These are phyloP conservation scores for Dryadomyces quercivorus DNA, from an alignment of 2,329 filamentous ascomycete species.

Conservation along the genomic window DNA sequence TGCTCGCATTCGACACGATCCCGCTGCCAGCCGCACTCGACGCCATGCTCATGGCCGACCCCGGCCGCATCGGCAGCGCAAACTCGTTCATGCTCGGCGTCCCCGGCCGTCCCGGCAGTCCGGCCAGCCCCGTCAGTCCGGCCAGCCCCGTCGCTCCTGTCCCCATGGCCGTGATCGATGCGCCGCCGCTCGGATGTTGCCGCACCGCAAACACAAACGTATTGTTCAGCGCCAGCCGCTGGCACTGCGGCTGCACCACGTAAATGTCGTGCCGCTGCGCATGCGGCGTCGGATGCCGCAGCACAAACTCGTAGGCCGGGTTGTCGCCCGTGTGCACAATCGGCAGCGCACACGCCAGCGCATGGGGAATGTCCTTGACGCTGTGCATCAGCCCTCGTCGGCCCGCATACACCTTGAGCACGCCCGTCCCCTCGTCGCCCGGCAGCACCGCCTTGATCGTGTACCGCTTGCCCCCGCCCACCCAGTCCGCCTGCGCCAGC, in stretches of 20 bases:
- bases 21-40: constrained; percentile 36
- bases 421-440: constrained; percentile 78
- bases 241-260: constrained; percentile 89
- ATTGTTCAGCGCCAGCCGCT: constrained; percentile 80
- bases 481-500: constrained; percentile 85
- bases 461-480: constrained; percentile 72
- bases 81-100: no score
- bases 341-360: constrained; percentile 79
- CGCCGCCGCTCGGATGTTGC: constrained; percentile 56
- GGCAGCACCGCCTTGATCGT: constrained; percentile 87
- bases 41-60: constrained; percentile 53
- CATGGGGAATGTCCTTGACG: constrained; percentile 90
- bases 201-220: constrained; percentile 95
- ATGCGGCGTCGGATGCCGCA: constrained; percentile 88
- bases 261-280: constrained; percentile 97
- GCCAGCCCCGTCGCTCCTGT: constrained; percentile 18
- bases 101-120: constrained; percentile 23
- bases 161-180: constrained; percentile 32
- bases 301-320: constrained; percentile 85
- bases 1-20: constrained; percentile 35
- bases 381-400: constrained; percentile 95
- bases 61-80: constrained; percentile 46
- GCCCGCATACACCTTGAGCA: constrained; percentile 85
- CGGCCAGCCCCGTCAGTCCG: constrained; percentile 13
- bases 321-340: constrained; percentile 86